phyloP scores from a whole-genome alignment of 164 flowering plant genomes.

The Berberis vulgaris region DNA sequence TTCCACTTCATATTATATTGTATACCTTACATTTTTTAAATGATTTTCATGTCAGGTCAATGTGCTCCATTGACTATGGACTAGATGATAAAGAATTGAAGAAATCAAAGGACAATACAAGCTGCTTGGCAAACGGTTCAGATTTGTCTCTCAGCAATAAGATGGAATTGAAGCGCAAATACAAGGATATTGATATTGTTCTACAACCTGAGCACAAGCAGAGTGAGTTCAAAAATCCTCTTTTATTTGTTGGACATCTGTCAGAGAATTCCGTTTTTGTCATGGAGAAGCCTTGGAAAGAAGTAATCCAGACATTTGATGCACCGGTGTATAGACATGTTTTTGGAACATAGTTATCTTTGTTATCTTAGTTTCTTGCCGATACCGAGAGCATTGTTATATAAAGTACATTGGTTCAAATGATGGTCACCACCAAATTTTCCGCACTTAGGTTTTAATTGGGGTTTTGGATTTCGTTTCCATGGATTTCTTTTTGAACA shows the following conservation, averaged over 20 bases:
- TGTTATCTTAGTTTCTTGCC: no score
- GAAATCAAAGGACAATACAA: no score
- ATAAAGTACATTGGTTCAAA: no score
- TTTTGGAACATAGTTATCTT: slow-evolving; percentile 56
- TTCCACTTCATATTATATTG: not conserved
- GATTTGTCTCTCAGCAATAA: no score
- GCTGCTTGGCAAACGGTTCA: no score
- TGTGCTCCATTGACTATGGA: slow-evolving; percentile 85
- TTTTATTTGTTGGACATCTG: slow-evolving; percentile 66
- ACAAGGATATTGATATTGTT: slow-evolving; percentile 27
- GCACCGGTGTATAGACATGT: slow-evolving; percentile 96
- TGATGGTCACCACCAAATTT: no score
- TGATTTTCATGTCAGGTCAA: slow-evolving; percentile 73
- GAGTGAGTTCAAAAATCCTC: slow-evolving; percentile 56
- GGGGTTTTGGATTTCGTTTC: no score
- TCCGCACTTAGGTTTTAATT: no score
- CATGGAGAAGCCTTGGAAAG: slow-evolving; percentile 92
- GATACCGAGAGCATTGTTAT: no score
- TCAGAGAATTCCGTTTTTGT: slow-evolving; percentile 56
- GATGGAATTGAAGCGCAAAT: slow-evolving; percentile 49
- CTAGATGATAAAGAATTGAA: slow-evolving; percentile 44
- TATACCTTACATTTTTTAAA: not conserved
- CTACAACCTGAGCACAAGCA: slow-evolving; percentile 28
- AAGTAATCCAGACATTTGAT: slow-evolving; percentile 59
- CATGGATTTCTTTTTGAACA: no score